These are phyloP conservation scores for Iberis amara DNA, from an alignment of 441 rosid species.

Conservation along the genomic window DNA sequence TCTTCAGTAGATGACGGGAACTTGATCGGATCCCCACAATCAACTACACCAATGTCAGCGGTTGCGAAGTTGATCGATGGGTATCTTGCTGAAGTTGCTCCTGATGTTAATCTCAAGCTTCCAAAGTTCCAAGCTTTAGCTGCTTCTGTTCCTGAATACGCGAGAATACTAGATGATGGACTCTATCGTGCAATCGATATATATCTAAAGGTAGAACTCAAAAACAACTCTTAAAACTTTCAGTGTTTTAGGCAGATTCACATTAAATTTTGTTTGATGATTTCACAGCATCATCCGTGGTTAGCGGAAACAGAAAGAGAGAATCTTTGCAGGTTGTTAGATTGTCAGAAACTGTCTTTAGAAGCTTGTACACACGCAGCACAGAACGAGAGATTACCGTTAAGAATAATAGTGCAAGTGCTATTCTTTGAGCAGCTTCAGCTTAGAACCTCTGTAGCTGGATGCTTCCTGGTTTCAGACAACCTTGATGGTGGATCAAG, in stretches of 20 bases:
- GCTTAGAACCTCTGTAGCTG: constrained; percentile 89
- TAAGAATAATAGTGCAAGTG: constrained; percentile 82
- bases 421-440: constrained; percentile 98
- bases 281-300: constrained; percentile 90
- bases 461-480: constrained; percentile 89
- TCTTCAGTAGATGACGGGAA: constrained; percentile 68
- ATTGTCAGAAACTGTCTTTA: constrained; percentile 92
- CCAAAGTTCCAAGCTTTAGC: constrained; percentile 89
- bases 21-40: constrained; percentile 70
- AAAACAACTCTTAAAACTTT: constrained; percentile 1
- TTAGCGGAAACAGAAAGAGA: constrained; percentile 81
- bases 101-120: constrained; percentile 85
- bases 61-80: constrained; percentile 93
- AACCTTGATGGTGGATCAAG: constrained; percentile 80
- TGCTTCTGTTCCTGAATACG: constrained; percentile 81
- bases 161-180: constrained; percentile 88
- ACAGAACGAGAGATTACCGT: constrained; percentile 86
- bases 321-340: constrained; percentile 80
- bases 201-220: constrained; percentile 67
- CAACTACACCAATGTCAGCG: constrained; percentile 68
- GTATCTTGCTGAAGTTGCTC: constrained; percentile 94
- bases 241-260: no score
- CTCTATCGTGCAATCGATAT: constrained; percentile 93
- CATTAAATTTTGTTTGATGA: background rate
- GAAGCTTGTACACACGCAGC: constrained; percentile 99